Evolutionary conservation across 2,329 filamentous ascomycete genomes (phyloP).

Genomic region (Proliferodiscus dingleyae): DNA sequence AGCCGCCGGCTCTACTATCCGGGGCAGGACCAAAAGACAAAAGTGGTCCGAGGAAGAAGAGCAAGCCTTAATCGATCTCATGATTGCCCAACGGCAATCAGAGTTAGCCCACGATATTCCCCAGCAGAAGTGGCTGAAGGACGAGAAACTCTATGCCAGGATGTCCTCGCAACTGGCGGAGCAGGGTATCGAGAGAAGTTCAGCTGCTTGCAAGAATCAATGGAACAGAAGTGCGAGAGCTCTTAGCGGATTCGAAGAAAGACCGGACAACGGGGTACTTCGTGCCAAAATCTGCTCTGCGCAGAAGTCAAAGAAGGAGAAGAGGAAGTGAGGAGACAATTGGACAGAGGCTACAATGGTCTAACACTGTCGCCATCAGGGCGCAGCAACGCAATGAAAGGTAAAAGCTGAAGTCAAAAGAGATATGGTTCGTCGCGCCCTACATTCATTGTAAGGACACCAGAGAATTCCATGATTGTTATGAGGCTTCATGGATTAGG

Average conservation of each 20-base stretch:
- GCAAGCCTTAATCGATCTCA: background rate
- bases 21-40: background rate
- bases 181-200: background rate
- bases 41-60: background rate
- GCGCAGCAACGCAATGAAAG: no score
- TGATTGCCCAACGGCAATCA: background rate
- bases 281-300: constrained; percentile 7
- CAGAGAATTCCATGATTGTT: no score
- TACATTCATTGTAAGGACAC: no score
- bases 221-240: constrained; percentile 14
- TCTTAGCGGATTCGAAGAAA: constrained; percentile 4
- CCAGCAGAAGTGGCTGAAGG: background rate
- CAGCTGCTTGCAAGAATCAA: constrained; percentile 14
- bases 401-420: no score
- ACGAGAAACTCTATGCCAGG: background rate
- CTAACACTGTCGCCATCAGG: no score
- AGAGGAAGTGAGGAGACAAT: background rate
- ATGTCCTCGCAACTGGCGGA: background rate
- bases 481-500: no score
- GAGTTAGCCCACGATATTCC: background rate
- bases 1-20: background rate
- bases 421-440: no score
- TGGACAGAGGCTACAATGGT: background rate
- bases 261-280: constrained; percentile 1
- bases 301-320: constrained; percentile 2